Evolutionary conservation across 2,329 filamentous ascomycete species (phyloP), one percentile per base, ranked within the genome.

Genomic region (Ophiostoma fasciatum): DNA sequence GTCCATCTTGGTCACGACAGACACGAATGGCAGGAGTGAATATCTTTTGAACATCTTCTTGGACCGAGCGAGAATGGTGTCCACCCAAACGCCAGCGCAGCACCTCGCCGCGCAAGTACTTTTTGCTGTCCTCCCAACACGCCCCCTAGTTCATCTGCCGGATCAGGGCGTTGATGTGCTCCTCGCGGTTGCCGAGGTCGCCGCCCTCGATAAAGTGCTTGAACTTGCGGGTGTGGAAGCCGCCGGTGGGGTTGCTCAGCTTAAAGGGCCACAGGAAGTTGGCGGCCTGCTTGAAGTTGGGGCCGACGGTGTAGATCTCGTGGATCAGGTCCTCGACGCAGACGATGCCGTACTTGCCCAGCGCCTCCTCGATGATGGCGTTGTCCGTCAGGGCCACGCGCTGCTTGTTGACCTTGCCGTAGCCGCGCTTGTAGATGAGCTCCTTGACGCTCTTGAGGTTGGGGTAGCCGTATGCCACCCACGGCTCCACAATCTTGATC

Each of bases 181-280:
- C 87, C 74, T 98, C 90, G 51, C 90, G 82, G 78, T 98, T 96
- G 62, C 90, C 90, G 53, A 92, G 71, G 66, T 98, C 90, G 79
- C 90, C 90, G 66, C 88, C 90, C 74, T 94, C 82, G 47, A 96
- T 82, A 71, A 83, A 96, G 73, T 96, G 87, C 74, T 85, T 90
- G 78, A 96, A 96, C 74, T 96, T 98, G 68, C 90, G 75, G 55
- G 81, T 66, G 53, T 81, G 80, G 84, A 96, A 98, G 49, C 90
- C 88, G 62, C 90, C 90, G 53, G 69, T 96, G 59, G 90, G 90
- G 78, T 93, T 94, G 76, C 77, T 85, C 51, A 98, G 82, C 82
- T 98, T 96, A 79, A 98, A 98, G 60, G 90, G 90, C 90, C 90
- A 98, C 51, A 96, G 70, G 78, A 96, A 96, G 81, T 96, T 98